Percentiles rank a stretch among this genome's conserved stretches.
phyloP scores from a whole-genome alignment of 768 basidiomycete genomes.

The Coprinellus micaceus region DNA sequence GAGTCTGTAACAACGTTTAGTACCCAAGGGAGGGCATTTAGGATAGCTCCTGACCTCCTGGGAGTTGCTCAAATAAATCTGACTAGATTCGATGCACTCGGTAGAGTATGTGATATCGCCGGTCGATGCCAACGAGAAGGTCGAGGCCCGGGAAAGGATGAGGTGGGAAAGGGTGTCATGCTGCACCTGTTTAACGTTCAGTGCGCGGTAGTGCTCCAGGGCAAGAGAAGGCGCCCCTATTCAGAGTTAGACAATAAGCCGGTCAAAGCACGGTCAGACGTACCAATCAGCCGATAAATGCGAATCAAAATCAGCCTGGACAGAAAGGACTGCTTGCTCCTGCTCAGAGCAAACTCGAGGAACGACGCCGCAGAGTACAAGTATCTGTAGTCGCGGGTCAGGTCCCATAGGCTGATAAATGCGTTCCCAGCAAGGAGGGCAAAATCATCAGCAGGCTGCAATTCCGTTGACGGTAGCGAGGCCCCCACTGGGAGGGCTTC shows the following conservation, averaged over 20 bases:
- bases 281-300: slow-evolving; percentile 80
- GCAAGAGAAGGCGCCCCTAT: slow-evolving; percentile 71
- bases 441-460: slow-evolving; percentile 87
- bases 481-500: slow-evolving; percentile 64
- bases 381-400: slow-evolving; percentile 50
- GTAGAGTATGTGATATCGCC: slow-evolving; percentile 74
- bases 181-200: slow-evolving; percentile 83
- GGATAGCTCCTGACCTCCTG: slow-evolving; percentile 53
- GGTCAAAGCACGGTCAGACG: slow-evolving; percentile 12
- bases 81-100: slow-evolving; percentile 76
- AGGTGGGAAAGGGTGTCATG: slow-evolving; percentile 87
- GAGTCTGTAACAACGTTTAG: slow-evolving; percentile 42
- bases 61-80: slow-evolving; percentile 77
- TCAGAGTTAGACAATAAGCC: slow-evolving; percentile 2
- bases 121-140: slow-evolving; percentile 71
- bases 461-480: slow-evolving; percentile 65
- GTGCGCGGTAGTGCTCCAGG: slow-evolving; percentile 71
- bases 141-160: slow-evolving; percentile 70
- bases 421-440: slow-evolving; percentile 70
- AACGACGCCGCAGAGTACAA: slow-evolving; percentile 63
- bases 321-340: slow-evolving; percentile 78
- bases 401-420: slow-evolving; percentile 60
- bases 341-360: slow-evolving; percentile 67
- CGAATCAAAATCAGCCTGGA: slow-evolving; percentile 73
- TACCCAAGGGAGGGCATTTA: not conserved